phyloP scores from a whole-genome alignment of 1,284 basidiomycete species.

The Anthracocystis walkeri region DNA sequence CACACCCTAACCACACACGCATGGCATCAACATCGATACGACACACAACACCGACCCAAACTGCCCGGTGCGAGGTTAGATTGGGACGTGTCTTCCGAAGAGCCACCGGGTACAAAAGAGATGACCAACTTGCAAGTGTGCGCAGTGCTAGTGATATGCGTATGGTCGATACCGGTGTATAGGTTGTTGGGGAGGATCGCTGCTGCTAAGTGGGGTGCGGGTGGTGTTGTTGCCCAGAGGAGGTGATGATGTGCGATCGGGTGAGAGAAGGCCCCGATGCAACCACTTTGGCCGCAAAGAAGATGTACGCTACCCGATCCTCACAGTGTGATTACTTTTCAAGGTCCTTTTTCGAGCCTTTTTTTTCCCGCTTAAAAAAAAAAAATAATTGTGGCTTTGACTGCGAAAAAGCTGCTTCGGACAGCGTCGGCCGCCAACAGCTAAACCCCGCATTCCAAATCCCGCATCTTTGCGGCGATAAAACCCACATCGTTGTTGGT shows the following conservation, averaged over 20 bases:
- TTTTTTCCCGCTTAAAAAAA: conserved; percentile 2
- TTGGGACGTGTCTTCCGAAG: conserved; percentile 35
- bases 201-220: conserved; percentile 43
- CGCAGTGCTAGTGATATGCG: conserved; percentile 36
- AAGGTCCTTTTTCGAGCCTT: conserved; percentile 3
- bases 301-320: neutral
- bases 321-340: neutral
- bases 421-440: conserved; percentile 25
- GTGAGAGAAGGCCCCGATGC: neutral
- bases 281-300: neutral
- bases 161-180: conserved; percentile 43
- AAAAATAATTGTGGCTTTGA: neutral
- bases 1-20: conserved; percentile 31
- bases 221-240: conserved; percentile 9
- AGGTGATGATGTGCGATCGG: neutral
- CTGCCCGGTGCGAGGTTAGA: conserved; percentile 40
- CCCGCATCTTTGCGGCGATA: conserved; percentile 5
- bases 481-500: neutral
- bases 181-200: conserved; percentile 43
- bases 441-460: conserved; percentile 20
- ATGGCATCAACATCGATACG: conserved; percentile 47
- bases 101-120: conserved; percentile 16
- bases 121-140: conserved; percentile 45
- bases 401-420: conserved; percentile 13
- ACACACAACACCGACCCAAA: conserved; percentile 28